Evolutionary conservation across 2,329 filamentous ascomycete genomes (phyloP).

Genomic region (Xylaria digitata): DNA sequence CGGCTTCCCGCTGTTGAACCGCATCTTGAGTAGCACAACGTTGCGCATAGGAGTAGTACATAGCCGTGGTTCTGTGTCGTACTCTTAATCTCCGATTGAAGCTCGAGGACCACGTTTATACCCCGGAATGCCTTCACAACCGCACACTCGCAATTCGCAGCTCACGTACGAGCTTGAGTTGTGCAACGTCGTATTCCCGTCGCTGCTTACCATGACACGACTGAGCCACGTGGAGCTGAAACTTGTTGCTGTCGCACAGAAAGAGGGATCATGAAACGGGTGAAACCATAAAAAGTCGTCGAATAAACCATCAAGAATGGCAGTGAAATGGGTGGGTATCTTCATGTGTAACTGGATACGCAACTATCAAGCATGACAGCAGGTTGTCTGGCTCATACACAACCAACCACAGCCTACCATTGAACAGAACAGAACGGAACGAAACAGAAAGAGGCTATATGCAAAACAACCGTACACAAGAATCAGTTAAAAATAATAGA

Average conservation of each 20-base stretch:
- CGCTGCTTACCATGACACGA: background rate
- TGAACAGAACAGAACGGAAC: conserved; percentile 11
- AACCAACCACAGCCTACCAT: conserved; percentile 14
- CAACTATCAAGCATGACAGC: conserved; percentile 16
- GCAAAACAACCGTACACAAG: conserved; percentile 25
- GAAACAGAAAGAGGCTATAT: conserved; percentile 11
- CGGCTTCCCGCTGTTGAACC: background rate
- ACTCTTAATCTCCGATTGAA: background rate
- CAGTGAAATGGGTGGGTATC: conserved; percentile 30
- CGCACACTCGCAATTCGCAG: background rate
- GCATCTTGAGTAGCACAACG: background rate
- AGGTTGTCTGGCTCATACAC: background rate
- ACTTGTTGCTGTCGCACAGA: background rate
- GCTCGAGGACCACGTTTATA: background rate
- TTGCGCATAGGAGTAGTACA: background rate
- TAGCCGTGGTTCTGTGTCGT: background rate
- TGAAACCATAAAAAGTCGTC: background rate
- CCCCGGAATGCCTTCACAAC: too few species aligned
- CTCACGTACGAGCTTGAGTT: background rate
- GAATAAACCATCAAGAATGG: conserved; percentile 5
- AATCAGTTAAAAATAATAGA: background rate
- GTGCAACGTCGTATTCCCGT: background rate
- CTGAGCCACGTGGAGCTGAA: background rate
- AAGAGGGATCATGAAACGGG: background rate
- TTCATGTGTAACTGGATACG: conserved; percentile 29